A percentile compares a stretch with the other conserved stretches of the same genome.
phyloP scores from a whole-genome alignment of 140 eudicot species.

The Senecio squalidus region DNA sequence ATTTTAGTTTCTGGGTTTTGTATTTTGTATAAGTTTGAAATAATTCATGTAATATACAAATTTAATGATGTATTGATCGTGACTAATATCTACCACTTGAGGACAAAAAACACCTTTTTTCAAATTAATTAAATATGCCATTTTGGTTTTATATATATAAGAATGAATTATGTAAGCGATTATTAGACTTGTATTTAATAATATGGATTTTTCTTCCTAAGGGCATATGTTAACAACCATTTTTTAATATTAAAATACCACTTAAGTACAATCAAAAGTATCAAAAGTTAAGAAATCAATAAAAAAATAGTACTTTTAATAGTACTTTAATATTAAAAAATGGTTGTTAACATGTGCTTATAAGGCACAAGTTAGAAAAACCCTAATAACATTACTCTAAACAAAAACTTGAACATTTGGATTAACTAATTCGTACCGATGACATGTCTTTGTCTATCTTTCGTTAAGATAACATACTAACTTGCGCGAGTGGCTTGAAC shows the following conservation, averaged over 20 bases:
- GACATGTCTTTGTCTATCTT: not conserved
- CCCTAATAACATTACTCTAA: too few relatives aligned
- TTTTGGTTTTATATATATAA: not conserved
- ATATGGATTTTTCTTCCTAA: too few relatives aligned
- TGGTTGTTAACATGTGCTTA: too few relatives aligned
- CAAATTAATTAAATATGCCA: slow-evolving; percentile 17
- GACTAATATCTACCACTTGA: slow-evolving; percentile 20
- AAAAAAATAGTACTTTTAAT: too few relatives aligned
- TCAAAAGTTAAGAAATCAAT: too few relatives aligned
- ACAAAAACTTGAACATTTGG: not conserved
- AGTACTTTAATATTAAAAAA: too few relatives aligned
- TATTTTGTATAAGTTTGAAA: not conserved
- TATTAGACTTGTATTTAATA: not conserved
- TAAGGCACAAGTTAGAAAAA: too few relatives aligned
- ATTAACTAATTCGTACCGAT: slow-evolving; percentile 9
- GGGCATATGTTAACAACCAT: too few relatives aligned
- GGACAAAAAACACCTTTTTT: slow-evolving; percentile 27
- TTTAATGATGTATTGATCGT: slow-evolving; percentile 10
- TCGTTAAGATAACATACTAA: slow-evolving; percentile 4
- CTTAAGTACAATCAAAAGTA: too few relatives aligned
- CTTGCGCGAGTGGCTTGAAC: too few relatives aligned
- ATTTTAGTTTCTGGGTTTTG: not conserved
- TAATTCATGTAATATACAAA: slow-evolving; percentile 6
- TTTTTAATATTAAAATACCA: too few relatives aligned
- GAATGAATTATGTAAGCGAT: not conserved